Base-by-base conservation (phyloP, 192 early-diverging fungal genomes). In the Cetraspora pellucida region DNA sequence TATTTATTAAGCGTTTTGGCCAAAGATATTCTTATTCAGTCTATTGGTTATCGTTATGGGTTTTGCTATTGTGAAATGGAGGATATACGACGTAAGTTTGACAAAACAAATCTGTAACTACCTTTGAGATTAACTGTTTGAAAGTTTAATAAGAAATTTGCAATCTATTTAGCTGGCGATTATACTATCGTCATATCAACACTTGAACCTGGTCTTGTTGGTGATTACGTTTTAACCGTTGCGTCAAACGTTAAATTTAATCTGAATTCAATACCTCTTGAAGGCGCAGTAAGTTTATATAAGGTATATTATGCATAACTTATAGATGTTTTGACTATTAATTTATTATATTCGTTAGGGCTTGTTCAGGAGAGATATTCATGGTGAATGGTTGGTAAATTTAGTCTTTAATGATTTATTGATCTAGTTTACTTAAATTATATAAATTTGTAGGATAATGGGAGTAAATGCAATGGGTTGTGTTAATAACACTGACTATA, bases 131-230 rank as follows among this genome's bases (percentile, higher is more conserved):
- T 3, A 2, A 28, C 27, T 43, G 14, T 16, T 28, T 11, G 37
- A 37, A 37, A 37, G 37, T 37, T 43, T 54, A 54, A 74, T 14
- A 13, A 21, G 28, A 61, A 30, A 30, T 61, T 30, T 61, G 10
- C 27, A 59, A 37, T 37, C 37, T 7, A 37, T 57, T 44, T 82
- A 91, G 91, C 85, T 57, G 90, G 91, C n/a, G 87, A 90, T 49
- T 95, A 94, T 86, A 93, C 91, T 16, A 79, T 95, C 0, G 85
- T 96, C 9, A 89, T 85, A 1, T 96, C 93, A 72, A 93, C 94
- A 1, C 94, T 89, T 82, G 89, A 94, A 76, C 87, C 93, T 2
- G 86, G 86, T 2, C 81, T 89, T 75, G 79, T 90, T 66, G 93
- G 91, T 50, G 83, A 86, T 47, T 96, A 90, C 79, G 85, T 86